Conservation (phyloP, 2,329 filamentous ascomycete species). For the Calonectria ilicicola region DNA sequence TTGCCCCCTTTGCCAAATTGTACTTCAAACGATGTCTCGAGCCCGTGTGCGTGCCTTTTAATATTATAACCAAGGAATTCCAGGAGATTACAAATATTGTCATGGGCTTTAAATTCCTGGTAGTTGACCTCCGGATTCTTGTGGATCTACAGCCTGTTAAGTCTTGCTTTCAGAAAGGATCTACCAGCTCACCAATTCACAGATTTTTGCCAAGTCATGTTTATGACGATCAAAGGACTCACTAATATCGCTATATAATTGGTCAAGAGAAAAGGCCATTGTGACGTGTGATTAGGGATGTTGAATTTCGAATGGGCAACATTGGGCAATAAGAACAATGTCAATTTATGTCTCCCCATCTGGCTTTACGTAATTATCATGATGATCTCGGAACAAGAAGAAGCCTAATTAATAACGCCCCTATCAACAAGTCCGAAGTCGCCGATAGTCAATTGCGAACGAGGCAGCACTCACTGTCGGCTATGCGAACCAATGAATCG, state of each 20-base stretch:
- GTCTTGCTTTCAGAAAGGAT: neutral
- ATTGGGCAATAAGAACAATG: no score
- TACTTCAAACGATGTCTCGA: constrained; percentile 58
- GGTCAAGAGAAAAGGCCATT: neutral
- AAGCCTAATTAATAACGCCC: no score
- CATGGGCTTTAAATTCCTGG: constrained; percentile 56
- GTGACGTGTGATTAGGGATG: neutral
- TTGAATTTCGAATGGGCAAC: neutral
- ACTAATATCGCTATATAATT: constrained; percentile 27
- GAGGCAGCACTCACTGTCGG: neutral
- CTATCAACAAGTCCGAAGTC: no score
- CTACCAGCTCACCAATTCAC: constrained; percentile 18
- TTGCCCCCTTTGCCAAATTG: constrained; percentile 53
- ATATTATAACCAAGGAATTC: constrained; percentile 50
- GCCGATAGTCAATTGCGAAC: neutral
- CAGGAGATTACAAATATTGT: constrained; percentile 53
- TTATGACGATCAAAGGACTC: constrained; percentile 26
- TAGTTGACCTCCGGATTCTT: constrained; percentile 57
- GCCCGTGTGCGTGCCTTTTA: constrained; percentile 52
- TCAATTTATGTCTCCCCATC: no score
- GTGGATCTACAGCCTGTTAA: constrained; percentile 44
- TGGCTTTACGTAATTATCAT: no score
- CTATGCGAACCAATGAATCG: constrained; percentile 5
- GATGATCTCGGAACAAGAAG: no score
- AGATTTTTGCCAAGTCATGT: constrained; percentile 27